Evolutionary conservation across 1,284 basidiomycete genomes (phyloP).

Genomic region (Pseudozyma thailandica): DNA sequence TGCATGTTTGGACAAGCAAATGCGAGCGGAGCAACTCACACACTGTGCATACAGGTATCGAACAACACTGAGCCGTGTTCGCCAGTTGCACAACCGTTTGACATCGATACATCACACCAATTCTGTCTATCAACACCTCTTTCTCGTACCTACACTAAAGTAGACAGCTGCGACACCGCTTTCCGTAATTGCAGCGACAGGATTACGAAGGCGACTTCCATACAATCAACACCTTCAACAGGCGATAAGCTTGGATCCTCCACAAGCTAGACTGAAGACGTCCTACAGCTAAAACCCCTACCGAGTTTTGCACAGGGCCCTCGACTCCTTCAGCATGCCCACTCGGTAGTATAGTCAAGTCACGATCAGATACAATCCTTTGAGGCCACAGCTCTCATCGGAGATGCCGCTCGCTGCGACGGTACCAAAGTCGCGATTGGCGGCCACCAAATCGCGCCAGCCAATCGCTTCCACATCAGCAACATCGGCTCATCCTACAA

Average conservation of each 20-base stretch:
- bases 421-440: slow-evolving; percentile 27
- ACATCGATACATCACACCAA: no score
- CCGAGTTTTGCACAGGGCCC: not conserved
- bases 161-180: not conserved
- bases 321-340: slow-evolving; percentile 3
- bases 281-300: not conserved
- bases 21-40: slow-evolving; percentile 8
- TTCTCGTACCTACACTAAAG: not conserved
- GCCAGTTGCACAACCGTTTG: no score
- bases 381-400: slow-evolving; percentile 1
- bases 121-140: slow-evolving; percentile 4
- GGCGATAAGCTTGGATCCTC: no score
- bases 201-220: no score
- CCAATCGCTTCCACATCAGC: slow-evolving; percentile 24
- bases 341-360: not conserved
- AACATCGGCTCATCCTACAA: slow-evolving; percentile 23
- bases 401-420: slow-evolving; percentile 43
- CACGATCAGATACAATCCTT: not conserved
- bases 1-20: slow-evolving; percentile 12
- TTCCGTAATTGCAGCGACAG: no score
- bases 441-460: slow-evolving; percentile 30
- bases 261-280: no score
- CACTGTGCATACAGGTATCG: not conserved
- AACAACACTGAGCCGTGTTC: no score
- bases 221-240: not conserved